These are phyloP conservation scores for Echium plantagineum DNA, from an alignment of 257 asterid species.

Conservation along the genomic window DNA sequence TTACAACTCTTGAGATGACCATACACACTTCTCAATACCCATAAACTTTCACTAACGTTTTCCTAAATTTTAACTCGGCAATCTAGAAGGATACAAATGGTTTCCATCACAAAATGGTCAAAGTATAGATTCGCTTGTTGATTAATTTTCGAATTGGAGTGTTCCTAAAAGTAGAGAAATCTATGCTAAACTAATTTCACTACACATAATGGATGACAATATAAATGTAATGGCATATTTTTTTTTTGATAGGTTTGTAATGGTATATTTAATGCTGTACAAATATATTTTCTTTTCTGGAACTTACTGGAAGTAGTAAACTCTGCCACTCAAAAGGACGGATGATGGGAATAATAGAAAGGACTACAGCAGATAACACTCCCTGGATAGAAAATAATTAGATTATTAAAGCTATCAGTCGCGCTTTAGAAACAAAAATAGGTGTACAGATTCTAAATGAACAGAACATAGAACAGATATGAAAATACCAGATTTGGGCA, in stretches of 20 bases:
- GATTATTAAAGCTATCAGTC: no score
- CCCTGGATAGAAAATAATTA: conserved; percentile 34
- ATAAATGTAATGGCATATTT: neutral
- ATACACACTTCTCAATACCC: no score
- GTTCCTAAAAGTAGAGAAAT: no score
- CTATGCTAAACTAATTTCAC: neutral
- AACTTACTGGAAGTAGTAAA: conserved; percentile 87
- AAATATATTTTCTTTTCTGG: conserved; percentile 11
- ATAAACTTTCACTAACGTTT: no score
- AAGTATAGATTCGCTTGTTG: no score
- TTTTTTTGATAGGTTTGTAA: no score
- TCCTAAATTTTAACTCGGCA: no score
- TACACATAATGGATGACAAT: neutral
- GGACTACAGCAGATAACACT: conserved; percentile 66
- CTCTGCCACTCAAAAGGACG: conserved; percentile 99
- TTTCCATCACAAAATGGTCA: no score
- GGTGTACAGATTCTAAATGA: neutral
- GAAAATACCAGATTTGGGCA: conserved; percentile 80
- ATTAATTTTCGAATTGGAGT: no score
- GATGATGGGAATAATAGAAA: conserved; percentile 75
- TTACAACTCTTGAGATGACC: no score
- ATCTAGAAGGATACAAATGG: no score
- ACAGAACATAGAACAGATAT: conserved; percentile 1
- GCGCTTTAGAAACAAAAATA: no score
- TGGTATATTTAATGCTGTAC: conserved; percentile 8